Percentiles rank a stretch among this genome's conserved stretches.
phyloP scores from a whole-genome alignment of 768 basidiomycete genomes.

The Trametes meyenii region DNA sequence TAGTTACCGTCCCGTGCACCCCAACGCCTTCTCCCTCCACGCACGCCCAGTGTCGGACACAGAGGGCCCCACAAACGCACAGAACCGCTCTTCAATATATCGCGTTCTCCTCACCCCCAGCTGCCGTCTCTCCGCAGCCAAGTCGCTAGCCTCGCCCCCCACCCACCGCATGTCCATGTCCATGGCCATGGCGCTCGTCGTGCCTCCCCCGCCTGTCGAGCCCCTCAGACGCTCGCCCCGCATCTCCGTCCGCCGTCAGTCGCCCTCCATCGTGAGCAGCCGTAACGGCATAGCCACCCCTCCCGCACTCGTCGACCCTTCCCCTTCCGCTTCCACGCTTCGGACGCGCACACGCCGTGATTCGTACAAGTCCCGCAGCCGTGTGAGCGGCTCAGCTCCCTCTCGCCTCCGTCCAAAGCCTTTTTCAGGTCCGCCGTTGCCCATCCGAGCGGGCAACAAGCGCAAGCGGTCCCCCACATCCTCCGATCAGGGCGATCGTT shows the following conservation, averaged over 20 bases:
- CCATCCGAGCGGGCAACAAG: conserved; percentile 5
- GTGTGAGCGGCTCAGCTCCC: neutral
- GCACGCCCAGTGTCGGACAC: neutral
- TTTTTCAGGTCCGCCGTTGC: neutral
- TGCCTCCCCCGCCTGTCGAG: neutral
- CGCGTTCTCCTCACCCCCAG: neutral
- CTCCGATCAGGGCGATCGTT: neutral
- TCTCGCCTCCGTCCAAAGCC: neutral
- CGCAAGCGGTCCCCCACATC: neutral
- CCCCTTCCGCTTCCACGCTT: neutral
- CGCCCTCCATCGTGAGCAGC: neutral
- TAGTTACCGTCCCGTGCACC: neutral
- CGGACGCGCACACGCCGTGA: neutral
- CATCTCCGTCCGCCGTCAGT: conserved; percentile 11
- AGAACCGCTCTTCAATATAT: neutral
- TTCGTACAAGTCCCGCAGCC: conserved; percentile 1
- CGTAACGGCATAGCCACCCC: neutral
- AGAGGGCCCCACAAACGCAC: neutral
- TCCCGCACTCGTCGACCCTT: neutral
- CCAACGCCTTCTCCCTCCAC: neutral
- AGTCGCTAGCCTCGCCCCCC: neutral
- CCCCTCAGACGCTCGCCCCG: conserved; percentile 11
- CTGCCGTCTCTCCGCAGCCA: neutral
- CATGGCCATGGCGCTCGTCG: conserved; percentile 15
- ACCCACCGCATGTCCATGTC: neutral